Base-by-base conservation (phyloP, 805 yeast species). In the Cyberlindnera misumaiensis region DNA sequence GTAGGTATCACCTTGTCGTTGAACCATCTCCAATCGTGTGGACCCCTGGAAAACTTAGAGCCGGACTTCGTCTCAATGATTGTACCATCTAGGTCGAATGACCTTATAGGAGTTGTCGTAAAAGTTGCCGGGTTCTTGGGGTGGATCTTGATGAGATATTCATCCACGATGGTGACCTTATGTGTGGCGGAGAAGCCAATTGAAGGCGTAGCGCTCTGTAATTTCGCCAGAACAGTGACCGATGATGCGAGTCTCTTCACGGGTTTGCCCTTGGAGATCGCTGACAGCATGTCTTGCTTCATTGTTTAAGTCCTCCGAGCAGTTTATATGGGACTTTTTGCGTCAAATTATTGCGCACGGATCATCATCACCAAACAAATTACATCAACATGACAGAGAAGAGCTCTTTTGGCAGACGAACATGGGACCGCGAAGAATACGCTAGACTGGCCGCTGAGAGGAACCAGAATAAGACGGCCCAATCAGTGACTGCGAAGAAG, bases 31-130 rank as follows among this genome's bases (percentile, higher is more conserved):
- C 97, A 90, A 58, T 90, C 97, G 3, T 58, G 44, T 1, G 83
- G 71, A 7, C 73, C 63, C 17, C 68, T 59, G 0, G 87, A 69
- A 53, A 80, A 86, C 34, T 65, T 70, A 13, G 52, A 34, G 1
- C 85, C 86, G 0, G 84, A 70, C 52, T 75, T 80, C 0, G 96
- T 79, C 12, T 56, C 55, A 0, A 86, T 74, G 7, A 90, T 48
- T 0, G 97, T 90, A 8, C 76, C 81, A 63, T 90, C 98, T 36
- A 90, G 64, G 58, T 90, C 97, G 59, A 89, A 90, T 0, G 83
- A 83, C 2, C 86, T 86, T 1, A 83, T 50, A 37, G 27, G 20
- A 2, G 37, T 44, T 1, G 38, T 34, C 10, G 35, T 7, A 5
- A 29, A 17, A 11, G 18, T 16, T 7, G 25, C 28, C 25, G 41